Evolutionary conservation across 1,284 basidiomycete genomes (phyloP).

Genomic region (Cryptococcus sp.): DNA sequence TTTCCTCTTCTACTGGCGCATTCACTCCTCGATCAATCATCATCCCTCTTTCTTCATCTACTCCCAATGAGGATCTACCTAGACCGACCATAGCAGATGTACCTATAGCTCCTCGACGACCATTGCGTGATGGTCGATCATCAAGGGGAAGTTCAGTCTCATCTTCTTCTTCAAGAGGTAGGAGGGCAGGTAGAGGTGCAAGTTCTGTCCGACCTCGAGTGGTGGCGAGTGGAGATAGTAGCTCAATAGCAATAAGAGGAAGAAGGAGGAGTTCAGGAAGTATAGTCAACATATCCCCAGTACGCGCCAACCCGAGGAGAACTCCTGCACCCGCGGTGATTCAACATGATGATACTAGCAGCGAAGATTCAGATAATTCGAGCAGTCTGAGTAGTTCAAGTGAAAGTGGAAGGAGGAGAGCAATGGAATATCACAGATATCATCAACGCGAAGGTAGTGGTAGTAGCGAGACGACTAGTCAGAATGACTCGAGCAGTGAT

Average conservation of each 20-base stretch:
- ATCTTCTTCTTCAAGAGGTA: neutral
- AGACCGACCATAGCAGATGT: slow-evolving; percentile 28
- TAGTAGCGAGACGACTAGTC: too few species aligned
- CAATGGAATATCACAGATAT: too few species aligned
- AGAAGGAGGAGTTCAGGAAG: neutral
- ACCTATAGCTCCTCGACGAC: slow-evolving; percentile 22
- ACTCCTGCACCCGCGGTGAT: too few species aligned
- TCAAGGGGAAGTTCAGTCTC: neutral
- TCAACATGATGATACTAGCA: neutral
- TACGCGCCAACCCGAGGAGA: neutral
- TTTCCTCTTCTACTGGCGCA: neutral
- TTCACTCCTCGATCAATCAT: neutral
- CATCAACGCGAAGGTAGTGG: too few species aligned
- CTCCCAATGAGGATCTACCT: slow-evolving; percentile 6
- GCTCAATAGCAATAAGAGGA: neutral
- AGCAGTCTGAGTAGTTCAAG: neutral
- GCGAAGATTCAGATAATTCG: neutral
- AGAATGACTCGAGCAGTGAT: too few species aligned
- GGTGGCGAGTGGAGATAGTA: neutral
- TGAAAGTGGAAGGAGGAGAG: too few species aligned
- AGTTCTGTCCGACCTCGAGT: neutral
- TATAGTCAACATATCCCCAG: neutral
- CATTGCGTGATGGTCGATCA: slow-evolving; percentile 25
- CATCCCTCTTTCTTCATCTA: neutral
- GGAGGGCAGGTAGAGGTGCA: neutral